Evolutionary conservation across 2,329 filamentous ascomycete species (phyloP), one percentile per base, ranked within the genome.

Genomic region (Fulvia fulva): DNA sequence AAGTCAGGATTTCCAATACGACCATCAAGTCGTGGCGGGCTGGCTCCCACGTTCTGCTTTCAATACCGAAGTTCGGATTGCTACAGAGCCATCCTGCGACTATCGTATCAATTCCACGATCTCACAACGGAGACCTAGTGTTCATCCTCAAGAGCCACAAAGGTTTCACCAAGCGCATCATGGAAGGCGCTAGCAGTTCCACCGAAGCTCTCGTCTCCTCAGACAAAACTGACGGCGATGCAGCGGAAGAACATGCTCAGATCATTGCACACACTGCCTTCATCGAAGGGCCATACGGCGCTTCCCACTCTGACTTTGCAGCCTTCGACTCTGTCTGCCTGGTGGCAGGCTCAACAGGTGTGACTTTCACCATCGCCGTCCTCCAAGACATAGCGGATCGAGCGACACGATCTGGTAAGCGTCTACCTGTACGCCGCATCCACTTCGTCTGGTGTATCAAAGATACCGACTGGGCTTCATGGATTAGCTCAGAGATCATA

Each of bases 21-120:
- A 47, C 69, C 1, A 68, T 76, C 61, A 74, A 69, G 44, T 66
- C 64, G 4, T 77, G 74, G 74, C 63, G 53, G 12, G 70, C 74
- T 16, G 70, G 68, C 11, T 61, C 62, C 6, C 65, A 67, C 28
- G 63, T 68, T 5, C 57, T 68, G 30, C 63, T 70, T 25, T 67
- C 67, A 1, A 60, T 69, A 9, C 68, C 67, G 7, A 55, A 58
- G 8, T 68, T 69, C 32, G 67, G 66, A 4, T 53, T 65, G 34
- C 58, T 64, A 46, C 66, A 70, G 41, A 63, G 59, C 21, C 68
- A 70, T 47, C 68, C 68, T 14, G 67, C 66, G 2, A 69, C 67
- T 7, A 69, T 70, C 45, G 32, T 65, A n/a, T 68, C 66, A 1
- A 68, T 64, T 0, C 66, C 68, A 32, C 55, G 34, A 3, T 67